Evolutionary conservation across 805 yeast genomes (phyloP).

Genomic region (Yarrowia sp.): DNA sequence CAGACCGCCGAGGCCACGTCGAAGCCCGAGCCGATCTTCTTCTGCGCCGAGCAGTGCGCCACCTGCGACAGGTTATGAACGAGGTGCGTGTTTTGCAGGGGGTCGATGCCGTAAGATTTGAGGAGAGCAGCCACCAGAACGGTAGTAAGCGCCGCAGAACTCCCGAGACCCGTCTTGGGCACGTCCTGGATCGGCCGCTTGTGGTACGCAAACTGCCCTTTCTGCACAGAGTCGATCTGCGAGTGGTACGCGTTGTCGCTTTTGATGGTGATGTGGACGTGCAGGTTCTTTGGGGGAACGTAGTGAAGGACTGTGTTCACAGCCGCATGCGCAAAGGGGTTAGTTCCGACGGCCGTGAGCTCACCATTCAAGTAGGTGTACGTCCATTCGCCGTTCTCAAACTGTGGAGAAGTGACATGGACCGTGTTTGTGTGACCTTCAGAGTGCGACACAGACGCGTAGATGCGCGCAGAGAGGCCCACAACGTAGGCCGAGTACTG

Average conservation of each 20-base stretch:
- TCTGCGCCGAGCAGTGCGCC: conserved; percentile 91
- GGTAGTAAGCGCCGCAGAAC: conserved; percentile 90
- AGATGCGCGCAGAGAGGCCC: conserved; percentile 88
- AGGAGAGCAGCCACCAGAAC: conserved; percentile 71
- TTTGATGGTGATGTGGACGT: conserved; percentile 57
- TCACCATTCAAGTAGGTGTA: conserved; percentile 41
- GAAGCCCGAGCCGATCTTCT: conserved; percentile 94
- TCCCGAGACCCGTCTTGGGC: conserved; percentile 92
- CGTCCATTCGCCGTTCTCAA: conserved; percentile 65
- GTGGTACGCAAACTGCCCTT: conserved; percentile 31
- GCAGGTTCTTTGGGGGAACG: conserved; percentile 38
- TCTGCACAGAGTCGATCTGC: conserved; percentile 47
- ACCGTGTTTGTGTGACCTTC: conserved; percentile 37
- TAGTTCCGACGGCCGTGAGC: conserved; percentile 38
- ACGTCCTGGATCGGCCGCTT: conserved; percentile 57
- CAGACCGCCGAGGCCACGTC: conserved; percentile 94
- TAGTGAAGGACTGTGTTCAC: conserved; percentile 57
- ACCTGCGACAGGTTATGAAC: conserved; percentile 85
- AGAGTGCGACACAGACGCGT: conserved; percentile 52
- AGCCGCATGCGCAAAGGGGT: conserved; percentile 75
- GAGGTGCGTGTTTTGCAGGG: conserved; percentile 29
- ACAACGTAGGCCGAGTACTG: conserved; percentile 72
- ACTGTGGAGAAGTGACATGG: conserved; percentile 71
- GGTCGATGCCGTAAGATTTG: neutral
- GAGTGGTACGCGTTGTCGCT: conserved; percentile 92